Evolutionary conservation across 2,329 filamentous ascomycete species (phyloP), one percentile per base, ranked within the genome.

Genomic region (Arthrobotrys pseudoclavata): DNA sequence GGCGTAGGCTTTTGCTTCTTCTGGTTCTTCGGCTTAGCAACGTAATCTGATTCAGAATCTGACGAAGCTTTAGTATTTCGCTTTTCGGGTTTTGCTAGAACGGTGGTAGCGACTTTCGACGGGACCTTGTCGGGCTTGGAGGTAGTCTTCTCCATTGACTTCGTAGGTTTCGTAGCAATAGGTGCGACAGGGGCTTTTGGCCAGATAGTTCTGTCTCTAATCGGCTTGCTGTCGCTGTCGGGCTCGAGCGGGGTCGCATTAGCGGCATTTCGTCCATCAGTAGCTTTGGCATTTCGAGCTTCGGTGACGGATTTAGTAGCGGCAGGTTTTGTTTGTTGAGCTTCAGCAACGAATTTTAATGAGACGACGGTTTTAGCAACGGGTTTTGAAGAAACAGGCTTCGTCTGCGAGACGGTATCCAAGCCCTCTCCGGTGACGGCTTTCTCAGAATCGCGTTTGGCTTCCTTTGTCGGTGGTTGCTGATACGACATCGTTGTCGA

Each of bases 1-100:
- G 55, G 34, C 22, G 53, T 62, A 2, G 72, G 26, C 57, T 70
- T 76, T 9, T 5, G 57, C 34, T 68, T 67, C 48, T 67, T 67
- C 10, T 15, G 20, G 6, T 52, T 53, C 48, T 55, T 67, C 15
- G 26, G 42, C 29, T 70, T 67, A 6, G 20, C 18, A n/a, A 7
- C 26, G 15, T 42, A 57, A 5, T 71, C 67, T 0, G 67, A 68
- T 24, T 68, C 67, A 20, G 61, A 66, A 34, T 77, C 74, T 0
- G 74, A 68, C 1, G 53, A 55, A 20, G 34, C 50, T 67, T 62
- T 63, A 6, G 13, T 24, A 47, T 68, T 77, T 40, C 67, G 45
- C 34, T 77, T 77, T 42, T 42, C 37, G 53, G 60, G 47, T 37
- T 62, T 68, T 1, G 20, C 9, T 24, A 50, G 10, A 9, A 45